Base-by-base conservation (phyloP, 768 basidiomycete species). In the Phaffia tasmanica region DNA sequence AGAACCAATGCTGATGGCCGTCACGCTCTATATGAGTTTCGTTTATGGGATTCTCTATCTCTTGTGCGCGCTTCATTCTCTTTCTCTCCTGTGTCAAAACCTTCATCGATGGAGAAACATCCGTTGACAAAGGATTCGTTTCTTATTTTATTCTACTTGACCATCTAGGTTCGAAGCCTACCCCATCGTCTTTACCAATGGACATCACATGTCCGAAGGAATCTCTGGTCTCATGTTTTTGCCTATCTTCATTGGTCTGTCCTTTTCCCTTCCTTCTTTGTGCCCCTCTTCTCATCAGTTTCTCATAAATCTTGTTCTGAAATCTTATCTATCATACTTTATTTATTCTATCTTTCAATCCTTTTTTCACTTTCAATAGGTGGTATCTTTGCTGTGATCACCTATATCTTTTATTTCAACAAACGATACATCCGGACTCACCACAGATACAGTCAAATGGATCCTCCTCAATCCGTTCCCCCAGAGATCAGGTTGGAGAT, bases 181-280 rank as follows among this genome's bases (percentile, higher is more conserved):
- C 58, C 72, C 73, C 16, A 72, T 75, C 58, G 73, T 75, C 32
- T 77, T 77, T 70, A 67, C 69, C 18, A 61, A 62, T 27, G 75
- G 74, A 19, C 77, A 78, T 63, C 72, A 73, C 27, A 74, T 76
- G 71, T 75, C 72, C 65, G 68, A 71, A n/a, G 74, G 74, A 23
- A 72, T 74, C 47, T 72, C 74, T 23, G 77, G 78, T 23, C 72
- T 78, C 14, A 74, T 74, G 54, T 78, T 78, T 71, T 62, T 78
- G 8, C 74, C 73, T 29, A 67, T 77, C 35, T 42, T 42, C 35
- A 42, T 42, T 42, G 35, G 35, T 60, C 2, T 3, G 59, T 27
- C 1, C n/a, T 27, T 3, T 46, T 60, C 46, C 1, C 25, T 21
- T 21, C n/a, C 23, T n/a, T 1, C 14, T 14, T 57, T 23, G 15